Percentiles rank a stretch among this genome's conserved stretches.
Conservation (phyloP, 2,329 filamentous ascomycete species). For the Penicillium vulpinum region DNA sequence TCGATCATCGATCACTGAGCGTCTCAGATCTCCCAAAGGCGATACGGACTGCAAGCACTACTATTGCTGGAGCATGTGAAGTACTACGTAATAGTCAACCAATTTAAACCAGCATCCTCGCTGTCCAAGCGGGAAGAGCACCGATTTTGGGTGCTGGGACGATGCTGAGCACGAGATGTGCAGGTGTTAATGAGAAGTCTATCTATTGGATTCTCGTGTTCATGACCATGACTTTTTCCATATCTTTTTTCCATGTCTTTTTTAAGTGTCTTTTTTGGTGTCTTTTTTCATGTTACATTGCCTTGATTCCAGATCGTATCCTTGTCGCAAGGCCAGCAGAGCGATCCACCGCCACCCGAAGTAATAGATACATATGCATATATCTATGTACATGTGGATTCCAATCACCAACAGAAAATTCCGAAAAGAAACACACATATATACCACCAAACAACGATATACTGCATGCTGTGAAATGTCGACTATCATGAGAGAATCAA, state of each 20-base stretch:
- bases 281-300: not conserved
- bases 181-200: not conserved
- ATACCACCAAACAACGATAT: not conserved
- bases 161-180: slow-evolving; percentile 1
- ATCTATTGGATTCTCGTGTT: not conserved
- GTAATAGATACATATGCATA: not conserved
- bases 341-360: not conserved
- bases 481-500: not conserved
- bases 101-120: slow-evolving; percentile 35
- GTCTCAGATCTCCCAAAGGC: no score
- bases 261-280: no score
- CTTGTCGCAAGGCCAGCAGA: not conserved
- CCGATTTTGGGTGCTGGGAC: slow-evolving; percentile 37
- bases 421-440: not conserved
- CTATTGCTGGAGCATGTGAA: slow-evolving; percentile 33
- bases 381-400: not conserved
- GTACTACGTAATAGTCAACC: slow-evolving; percentile 23
- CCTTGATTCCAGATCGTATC: not conserved
- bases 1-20: not conserved
- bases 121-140: slow-evolving; percentile 31
- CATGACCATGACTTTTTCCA: not conserved
- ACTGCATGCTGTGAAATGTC: not conserved
- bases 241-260: no score
- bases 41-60: slow-evolving; percentile 20
- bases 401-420: not conserved